Percentiles rank a stretch among this genome's conserved stretches.
Evolutionary conservation across 2,329 filamentous ascomycete genomes (phyloP).

Genomic region (Fusarium fujikuroi): DNA sequence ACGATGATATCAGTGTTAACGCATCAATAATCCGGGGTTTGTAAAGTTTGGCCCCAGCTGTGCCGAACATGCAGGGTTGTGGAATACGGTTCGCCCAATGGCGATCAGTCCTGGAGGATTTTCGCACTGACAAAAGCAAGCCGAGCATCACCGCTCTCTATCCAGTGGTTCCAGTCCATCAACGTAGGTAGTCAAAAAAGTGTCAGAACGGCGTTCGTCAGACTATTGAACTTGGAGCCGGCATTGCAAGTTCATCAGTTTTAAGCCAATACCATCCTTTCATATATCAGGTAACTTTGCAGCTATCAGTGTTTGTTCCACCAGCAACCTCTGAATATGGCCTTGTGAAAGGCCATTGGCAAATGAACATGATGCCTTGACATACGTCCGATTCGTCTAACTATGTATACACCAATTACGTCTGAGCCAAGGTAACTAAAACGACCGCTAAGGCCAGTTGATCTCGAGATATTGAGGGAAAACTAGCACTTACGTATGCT

Average conservation of each 20-base stretch:
- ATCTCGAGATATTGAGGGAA: not conserved
- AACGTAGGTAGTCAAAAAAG: not conserved
- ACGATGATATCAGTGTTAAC: slow-evolving; percentile 33
- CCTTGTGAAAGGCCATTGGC: not conserved
- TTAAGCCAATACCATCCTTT: not conserved
- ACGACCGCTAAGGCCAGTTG: not conserved
- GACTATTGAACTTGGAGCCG: not conserved
- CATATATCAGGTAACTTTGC: not conserved
- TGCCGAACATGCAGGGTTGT: slow-evolving; percentile 11
- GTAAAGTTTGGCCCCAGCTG: slow-evolving; percentile 2
- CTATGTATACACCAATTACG: not conserved
- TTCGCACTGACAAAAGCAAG: not conserved
- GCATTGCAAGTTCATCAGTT: not conserved
- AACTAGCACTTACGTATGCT: not conserved
- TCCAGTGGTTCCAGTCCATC: not conserved
- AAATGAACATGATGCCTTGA: not conserved
- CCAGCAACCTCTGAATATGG: not conserved
- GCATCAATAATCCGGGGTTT: slow-evolving; percentile 15
- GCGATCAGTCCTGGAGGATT: not conserved
- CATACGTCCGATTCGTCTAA: not conserved
- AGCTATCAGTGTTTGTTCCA: not conserved
- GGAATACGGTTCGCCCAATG: slow-evolving; percentile 25
- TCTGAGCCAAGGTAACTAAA: not conserved
- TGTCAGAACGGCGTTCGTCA: not conserved
- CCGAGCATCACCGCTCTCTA: not conserved